Base-by-base conservation (phyloP, 1,139 yeast species). In the Magnusiomyces paraingens region DNA sequence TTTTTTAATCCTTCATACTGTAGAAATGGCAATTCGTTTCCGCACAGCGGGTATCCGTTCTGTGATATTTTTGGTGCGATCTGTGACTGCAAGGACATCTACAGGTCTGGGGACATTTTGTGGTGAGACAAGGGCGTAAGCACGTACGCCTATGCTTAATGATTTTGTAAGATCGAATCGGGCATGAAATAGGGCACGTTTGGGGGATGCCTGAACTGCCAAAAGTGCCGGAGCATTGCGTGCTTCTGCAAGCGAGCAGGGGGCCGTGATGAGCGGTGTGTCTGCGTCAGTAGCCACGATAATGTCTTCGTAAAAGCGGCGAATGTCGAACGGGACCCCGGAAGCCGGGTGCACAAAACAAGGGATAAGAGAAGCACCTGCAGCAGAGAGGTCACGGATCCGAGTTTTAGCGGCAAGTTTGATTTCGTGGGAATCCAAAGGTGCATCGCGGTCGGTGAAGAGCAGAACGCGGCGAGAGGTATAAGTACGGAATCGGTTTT, bases 111-210 rank as follows among this genome's bases (percentile, higher is more conserved):
- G 72, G 0, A 80, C 65, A 49, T 73, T 75, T 57, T 83, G 85
- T 53, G 79, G 81, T 15, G 77, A 72, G 59, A 77, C 79, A n/a
- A 86, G 73, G 0, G 85, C 71, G 62, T 83, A 86, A 0, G 95
- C 97, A 61, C 79, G 81, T 1, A 90, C 74, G 0, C 89, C 84
- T 51, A 93, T 78, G 0, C 77, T 75, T 15, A 89, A 59, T 0
- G 72, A 70, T 1, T 82, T 81, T 2, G 74, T 71, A 2, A 83
- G 64, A 5, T 75, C 73, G 46, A 83, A 58, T n/a, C 82, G 79
- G 59, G 88, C 81, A 12, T 80, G 75, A 63, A 86, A 86, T 48
- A 77, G 78, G 2, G 83, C 76, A 51, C 95, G 71, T 55, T 79
- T 79, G 10, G 86, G 75, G 57, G 83, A 85, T 14, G 38, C 45